phyloP scores from a whole-genome alignment of 225 moss, liverwort and hornwort genomes.

The Marchantia paleacea region DNA sequence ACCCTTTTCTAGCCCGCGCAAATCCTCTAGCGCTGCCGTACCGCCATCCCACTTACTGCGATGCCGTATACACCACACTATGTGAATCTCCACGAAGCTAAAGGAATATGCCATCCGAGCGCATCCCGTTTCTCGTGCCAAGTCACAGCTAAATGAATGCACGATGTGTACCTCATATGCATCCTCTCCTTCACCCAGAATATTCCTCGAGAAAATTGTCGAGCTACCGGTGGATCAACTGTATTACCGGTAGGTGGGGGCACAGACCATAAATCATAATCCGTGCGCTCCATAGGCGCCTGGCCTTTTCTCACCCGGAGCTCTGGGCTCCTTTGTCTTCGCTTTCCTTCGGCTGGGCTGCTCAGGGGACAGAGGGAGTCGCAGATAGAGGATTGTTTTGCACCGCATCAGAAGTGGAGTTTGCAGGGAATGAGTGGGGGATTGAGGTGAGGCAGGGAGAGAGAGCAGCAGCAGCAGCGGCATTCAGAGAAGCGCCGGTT shows the following conservation, averaged over 20 bases:
- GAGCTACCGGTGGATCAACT: constrained; percentile 20
- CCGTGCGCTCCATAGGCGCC: neutral
- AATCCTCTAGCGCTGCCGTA: neutral
- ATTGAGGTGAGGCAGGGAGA: neutral
- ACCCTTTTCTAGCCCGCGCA: neutral
- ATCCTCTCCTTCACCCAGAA: neutral
- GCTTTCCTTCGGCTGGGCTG: neutral
- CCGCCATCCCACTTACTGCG: neutral
- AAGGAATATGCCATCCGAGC: neutral
- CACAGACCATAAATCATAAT: constrained; percentile 15
- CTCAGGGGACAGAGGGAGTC: too few relatives aligned
- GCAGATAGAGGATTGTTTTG: neutral
- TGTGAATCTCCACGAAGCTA: neutral
- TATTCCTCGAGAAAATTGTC: neutral
- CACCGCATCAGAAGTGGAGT: neutral
- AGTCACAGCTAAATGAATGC: neutral
- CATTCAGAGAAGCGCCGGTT: neutral
- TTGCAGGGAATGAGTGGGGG: neutral
- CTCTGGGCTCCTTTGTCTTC: too few relatives aligned
- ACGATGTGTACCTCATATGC: neutral
- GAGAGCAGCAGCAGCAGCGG: neutral
- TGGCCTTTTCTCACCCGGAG: neutral
- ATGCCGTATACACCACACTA: neutral
- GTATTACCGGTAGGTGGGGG: constrained; percentile 16
- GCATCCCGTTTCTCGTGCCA: neutral